Percentiles rank a stretch among this genome's conserved stretches.
Evolutionary conservation across 768 basidiomycete species (phyloP).

Genomic region (Agaricus subrufescens): DNA sequence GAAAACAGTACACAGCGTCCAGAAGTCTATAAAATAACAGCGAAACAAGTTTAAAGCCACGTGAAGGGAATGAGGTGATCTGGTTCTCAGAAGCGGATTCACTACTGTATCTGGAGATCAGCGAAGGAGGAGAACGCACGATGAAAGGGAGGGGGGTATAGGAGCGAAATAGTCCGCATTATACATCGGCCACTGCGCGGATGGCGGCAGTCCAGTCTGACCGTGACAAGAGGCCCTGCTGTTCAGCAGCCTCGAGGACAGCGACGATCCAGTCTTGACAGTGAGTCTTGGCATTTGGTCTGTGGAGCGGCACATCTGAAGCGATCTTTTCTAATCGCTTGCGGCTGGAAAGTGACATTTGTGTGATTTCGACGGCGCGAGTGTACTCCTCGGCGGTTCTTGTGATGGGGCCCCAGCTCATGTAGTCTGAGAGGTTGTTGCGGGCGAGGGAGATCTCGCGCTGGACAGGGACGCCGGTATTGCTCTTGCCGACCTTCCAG

Average conservation of each 20-base stretch:
- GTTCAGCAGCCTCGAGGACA: slow-evolving; percentile 9
- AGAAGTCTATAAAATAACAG: too few species aligned
- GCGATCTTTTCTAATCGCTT: slow-evolving; percentile 8
- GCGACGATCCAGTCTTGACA: slow-evolving; percentile 9
- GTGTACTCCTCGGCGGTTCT: slow-evolving; percentile 8
- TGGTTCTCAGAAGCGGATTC: too few species aligned
- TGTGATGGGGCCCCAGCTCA: slow-evolving; percentile 9
- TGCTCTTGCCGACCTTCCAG: slow-evolving; percentile 10
- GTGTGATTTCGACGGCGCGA: slow-evolving; percentile 8
- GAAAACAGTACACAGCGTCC: neutral
- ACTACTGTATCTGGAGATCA: too few species aligned
- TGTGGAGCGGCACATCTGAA: neutral
- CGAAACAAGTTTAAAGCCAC: too few species aligned
- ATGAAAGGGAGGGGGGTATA: too few species aligned
- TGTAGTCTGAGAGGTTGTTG: slow-evolving; percentile 1
- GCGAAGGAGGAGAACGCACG: too few species aligned
- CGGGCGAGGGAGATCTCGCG: slow-evolving; percentile 8
- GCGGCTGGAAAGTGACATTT: slow-evolving; percentile 6
- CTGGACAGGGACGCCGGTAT: slow-evolving; percentile 5
- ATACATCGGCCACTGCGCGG: slow-evolving; percentile 3
- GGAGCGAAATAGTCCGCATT: neutral
- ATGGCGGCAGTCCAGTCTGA: slow-evolving; percentile 6
- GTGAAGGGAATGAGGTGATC: too few species aligned
- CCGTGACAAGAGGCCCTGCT: slow-evolving; percentile 4
- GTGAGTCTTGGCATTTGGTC: slow-evolving; percentile 6